phyloP scores from a whole-genome alignment of 805 yeast genomes.

The Debaryomyces castellii region DNA sequence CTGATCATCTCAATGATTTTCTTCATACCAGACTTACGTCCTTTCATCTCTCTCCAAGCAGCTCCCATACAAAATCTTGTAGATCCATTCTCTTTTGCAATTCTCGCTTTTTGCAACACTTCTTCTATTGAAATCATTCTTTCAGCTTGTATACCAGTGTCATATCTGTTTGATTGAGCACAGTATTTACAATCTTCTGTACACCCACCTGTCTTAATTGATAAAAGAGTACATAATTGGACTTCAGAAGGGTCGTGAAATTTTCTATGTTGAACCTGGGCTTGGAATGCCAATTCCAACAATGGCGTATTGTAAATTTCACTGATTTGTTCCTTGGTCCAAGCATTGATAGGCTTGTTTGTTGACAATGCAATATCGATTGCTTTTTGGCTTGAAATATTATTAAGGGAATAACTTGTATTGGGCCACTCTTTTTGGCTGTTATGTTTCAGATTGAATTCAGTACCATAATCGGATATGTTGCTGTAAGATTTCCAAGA shows the following conservation, averaged over 20 bases:
- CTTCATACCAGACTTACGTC: slow-evolving; percentile 66
- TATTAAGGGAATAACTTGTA: background rate
- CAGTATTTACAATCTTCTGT: slow-evolving; percentile 82
- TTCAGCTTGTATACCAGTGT: slow-evolving; percentile 72
- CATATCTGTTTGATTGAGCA: slow-evolving; percentile 68
- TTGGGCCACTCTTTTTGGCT: background rate
- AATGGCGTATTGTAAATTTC: slow-evolving; percentile 67
- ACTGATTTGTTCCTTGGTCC: slow-evolving; percentile 62
- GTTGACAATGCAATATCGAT: slow-evolving; percentile 14
- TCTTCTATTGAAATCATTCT: slow-evolving; percentile 58
- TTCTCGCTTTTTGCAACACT: slow-evolving; percentile 62
- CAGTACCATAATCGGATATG: background rate
- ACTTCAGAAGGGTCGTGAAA: slow-evolving; percentile 69
- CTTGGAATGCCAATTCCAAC: slow-evolving; percentile 55
- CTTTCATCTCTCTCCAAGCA: slow-evolving; percentile 85
- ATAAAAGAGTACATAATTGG: slow-evolving; percentile 73
- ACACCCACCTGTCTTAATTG: slow-evolving; percentile 79
- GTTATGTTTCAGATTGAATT: background rate
- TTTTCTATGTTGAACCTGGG: slow-evolving; percentile 65
- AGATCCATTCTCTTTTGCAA: slow-evolving; percentile 68
- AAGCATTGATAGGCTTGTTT: slow-evolving; percentile 28
- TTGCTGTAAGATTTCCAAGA: background rate
- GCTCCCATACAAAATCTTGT: slow-evolving; percentile 86
- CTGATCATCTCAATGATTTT: slow-evolving; percentile 65
- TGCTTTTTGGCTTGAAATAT: slow-evolving; percentile 3